Base-by-base conservation (phyloP, 129 eudicot species). In the Sambucus nigra region DNA sequence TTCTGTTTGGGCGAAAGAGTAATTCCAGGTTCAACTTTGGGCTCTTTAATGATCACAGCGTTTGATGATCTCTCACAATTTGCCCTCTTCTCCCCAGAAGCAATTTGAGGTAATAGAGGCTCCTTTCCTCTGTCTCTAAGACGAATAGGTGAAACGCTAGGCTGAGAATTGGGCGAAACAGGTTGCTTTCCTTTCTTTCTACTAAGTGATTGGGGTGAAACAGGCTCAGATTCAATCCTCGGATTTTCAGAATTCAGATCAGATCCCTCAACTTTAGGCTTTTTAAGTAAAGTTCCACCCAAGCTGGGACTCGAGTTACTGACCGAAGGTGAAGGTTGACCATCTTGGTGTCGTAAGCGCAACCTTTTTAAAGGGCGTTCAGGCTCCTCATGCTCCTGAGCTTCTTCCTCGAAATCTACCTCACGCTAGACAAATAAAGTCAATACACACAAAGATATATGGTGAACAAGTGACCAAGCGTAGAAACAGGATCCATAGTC, bases 311-410 rank as follows among this genome's bases (percentile, higher is more conserved):
- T 51, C 12, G 77, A 62, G 51, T 7, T 68, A 14, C 63, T 51
- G 46, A 53, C 14, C 33, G 83, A 70, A 15, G 81, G 54, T 65
- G 83, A 70, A 47, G 73, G 59, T 53, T 65, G 73, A 53, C 62
- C 73, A 33, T 70, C 84, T 64, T 71, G 82, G 70, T 71, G 69
- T 54, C 74, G 73, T 48, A 70, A 53, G 18, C 94, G 69, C 39
- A 82, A 42, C 65, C 94, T 79, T 68, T 87, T 87, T 19, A 87
- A 69, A 8, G 96, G 96, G 2, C 88, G 72, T 67, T 70, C 84
- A 4, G 80, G 69, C 55, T 78, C 91, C 58, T 75, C 87, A 1
- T 70, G 70, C 27, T 40, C 62, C 66, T 47, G 82, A 57, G 77
- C 73, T 72, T 76, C 92, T 56, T 76, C 83, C 73, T 67, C 79